Evolutionary conservation across 2,329 filamentous ascomycete species (phyloP), one percentile per base, ranked within the genome.

Genomic region (Fusarium burgessii): DNA sequence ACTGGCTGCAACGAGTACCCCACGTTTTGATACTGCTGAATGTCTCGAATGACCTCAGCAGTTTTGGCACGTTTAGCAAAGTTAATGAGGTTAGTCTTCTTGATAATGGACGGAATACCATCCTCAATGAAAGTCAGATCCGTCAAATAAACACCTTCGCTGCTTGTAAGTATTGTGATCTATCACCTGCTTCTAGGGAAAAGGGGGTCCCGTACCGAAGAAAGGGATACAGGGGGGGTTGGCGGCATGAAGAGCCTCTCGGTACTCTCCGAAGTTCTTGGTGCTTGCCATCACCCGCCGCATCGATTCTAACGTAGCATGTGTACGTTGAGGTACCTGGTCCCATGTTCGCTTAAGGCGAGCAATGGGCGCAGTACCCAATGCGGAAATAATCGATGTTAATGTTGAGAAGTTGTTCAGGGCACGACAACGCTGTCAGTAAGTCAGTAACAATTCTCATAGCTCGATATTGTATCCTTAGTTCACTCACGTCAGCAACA

Each of bases 51-150:
- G 43, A 99, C 96, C 80, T 98, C 96, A 23, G 96, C 96, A 17
- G 96, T 98, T 87, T 98, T 99, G 59, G 94, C 93, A 56, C 96
- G 92, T 86, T 99, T 99, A 77, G 95, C 94, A 82, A 99, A 99
- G 84, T 99, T 99, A 85, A 99, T 98, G 74, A 98, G 86, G 77
- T 97, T 94, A 11, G 95, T 96, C 82, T 97, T 97, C 82, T 98
- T 98, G 82, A 97, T 94, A 76, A 97, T 90, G 13, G 95, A 97
- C 6, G 96, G 94, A 69, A 99, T 99, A 74, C 96, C 96, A 77
- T 99, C 95, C 81, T 99, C 96, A 72, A 99, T 99, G 78, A 99
- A 99, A 2, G 95, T 98, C 63, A 99, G 86, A 84, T 99, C 96
- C 63, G 96, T 99, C 68, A 99, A 85, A 80, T 98, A 99, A 60